Conservation (phyloP, 495 filamentous ascomycete species). For the Neurospora intermedia region DNA sequence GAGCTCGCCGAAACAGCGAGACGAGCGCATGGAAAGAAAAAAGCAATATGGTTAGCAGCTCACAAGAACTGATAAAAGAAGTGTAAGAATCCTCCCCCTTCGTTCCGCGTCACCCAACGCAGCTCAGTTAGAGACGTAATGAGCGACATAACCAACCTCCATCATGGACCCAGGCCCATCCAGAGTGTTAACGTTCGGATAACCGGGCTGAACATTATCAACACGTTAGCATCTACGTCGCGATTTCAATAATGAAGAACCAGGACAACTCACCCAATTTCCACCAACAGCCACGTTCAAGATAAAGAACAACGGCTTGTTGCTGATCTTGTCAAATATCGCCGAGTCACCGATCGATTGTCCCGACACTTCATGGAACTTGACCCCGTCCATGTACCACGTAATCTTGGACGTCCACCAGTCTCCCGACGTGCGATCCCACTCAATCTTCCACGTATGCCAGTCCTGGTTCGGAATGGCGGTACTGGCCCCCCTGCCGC, state of each 20-base stretch:
- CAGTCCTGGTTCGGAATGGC: slow-evolving; percentile 30
- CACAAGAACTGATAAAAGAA: background rate
- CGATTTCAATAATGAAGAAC: background rate
- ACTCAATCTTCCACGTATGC: slow-evolving; percentile 37
- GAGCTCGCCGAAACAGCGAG: background rate
- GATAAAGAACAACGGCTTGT: slow-evolving; percentile 31
- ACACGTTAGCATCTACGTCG: background rate
- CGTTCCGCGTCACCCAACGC: background rate
- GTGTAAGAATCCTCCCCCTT: background rate
- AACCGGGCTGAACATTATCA: slow-evolving; percentile 22
- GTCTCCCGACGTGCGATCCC: slow-evolving; percentile 27
- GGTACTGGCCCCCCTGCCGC: slow-evolving; percentile 24
- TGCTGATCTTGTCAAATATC: slow-evolving; percentile 30
- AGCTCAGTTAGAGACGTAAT: slow-evolving; percentile 14
- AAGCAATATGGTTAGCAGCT: background rate
- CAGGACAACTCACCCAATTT: slow-evolving; percentile 28
- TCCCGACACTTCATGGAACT: slow-evolving; percentile 32
- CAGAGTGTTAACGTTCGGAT: slow-evolving; percentile 26
- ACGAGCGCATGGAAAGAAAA: background rate
- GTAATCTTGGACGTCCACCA: slow-evolving; percentile 36
- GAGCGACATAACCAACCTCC: slow-evolving; percentile 37
- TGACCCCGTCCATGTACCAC: slow-evolving; percentile 35
- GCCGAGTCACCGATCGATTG: slow-evolving; percentile 20
- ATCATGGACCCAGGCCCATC: slow-evolving; percentile 34
- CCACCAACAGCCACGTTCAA: slow-evolving; percentile 44